Evolutionary conservation across 1,139 yeast species (phyloP), one percentile per base, ranked within the genome.

Genomic region (Candida mesenterica): DNA sequence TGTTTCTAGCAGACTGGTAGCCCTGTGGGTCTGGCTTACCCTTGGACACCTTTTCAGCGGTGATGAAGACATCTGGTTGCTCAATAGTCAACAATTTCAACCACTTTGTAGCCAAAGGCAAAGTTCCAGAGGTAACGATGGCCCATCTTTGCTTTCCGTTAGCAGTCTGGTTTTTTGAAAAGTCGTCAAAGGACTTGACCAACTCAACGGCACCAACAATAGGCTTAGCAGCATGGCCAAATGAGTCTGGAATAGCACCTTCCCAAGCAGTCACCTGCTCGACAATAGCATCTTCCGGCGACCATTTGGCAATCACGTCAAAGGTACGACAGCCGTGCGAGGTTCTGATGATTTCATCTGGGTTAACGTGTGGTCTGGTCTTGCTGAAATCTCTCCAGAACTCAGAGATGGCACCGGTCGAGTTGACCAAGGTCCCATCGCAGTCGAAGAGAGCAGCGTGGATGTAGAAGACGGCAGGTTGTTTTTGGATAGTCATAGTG

Each of bases 11-110:
- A 51, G 66, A 59, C 58, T 73, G 66, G 72, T 86, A 86, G 37
- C 95, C 94, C 67, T 80, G 79, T 17, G 95, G 95, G 61, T 84
- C 75, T 32, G 95, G 95, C 69, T 83, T 83, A 57, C 95, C 95
- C 55, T 75, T 70, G 42, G 75, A 64, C 42, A 84, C 90, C 62
- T 79, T 75, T 61, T 82, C 89, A 38, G 94, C 92, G 29, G 92
- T 82, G 53, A 85, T 81, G 68, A 85, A 85, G 38, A 77, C 73
- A 46, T 79, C 77, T 38, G 95, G 95, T 59, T 72, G 65, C 44
- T 67, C 70, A 46, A 77, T 73, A 39, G 77, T 68, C 57, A 84
- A 72, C 53, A 82, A 72, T 53, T 75, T 72, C 55, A 86, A 78
- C 94, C 95, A 87, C 51, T 82, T 79, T 46, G 80, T 68, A 36